phyloP scores from a whole-genome alignment of 257 asterid genomes.

The Fraxinus americana region DNA sequence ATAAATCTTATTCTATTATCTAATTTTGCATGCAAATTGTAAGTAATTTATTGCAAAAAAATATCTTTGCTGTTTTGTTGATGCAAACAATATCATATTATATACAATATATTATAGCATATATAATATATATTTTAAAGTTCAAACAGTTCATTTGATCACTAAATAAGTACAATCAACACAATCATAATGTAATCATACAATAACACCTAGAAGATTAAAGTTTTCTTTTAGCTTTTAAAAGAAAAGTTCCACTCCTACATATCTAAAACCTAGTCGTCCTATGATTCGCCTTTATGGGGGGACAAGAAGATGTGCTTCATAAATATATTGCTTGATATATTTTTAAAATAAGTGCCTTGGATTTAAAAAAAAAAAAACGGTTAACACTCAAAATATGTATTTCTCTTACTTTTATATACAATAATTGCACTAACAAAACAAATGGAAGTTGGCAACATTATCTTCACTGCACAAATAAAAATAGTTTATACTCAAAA shows the following conservation, averaged over 20 bases:
- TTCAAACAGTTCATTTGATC: no score
- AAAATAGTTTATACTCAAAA: no score
- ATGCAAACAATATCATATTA: no score
- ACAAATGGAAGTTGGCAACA: no score
- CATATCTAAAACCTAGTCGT: constrained; percentile 29
- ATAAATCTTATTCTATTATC: no score
- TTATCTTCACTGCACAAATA: no score
- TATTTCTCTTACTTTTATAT: neutral
- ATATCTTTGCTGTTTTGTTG: neutral
- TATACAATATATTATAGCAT: no score
- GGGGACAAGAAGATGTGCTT: constrained; percentile 24
- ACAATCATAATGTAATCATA: constrained; percentile 41
- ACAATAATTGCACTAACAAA: no score
- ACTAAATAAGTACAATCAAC: constrained; percentile 17
- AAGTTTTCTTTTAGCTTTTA: constrained; percentile 33
- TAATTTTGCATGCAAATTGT: neutral
- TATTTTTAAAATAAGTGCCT: neutral
- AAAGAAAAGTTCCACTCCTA: constrained; percentile 40
- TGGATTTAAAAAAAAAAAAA: neutral
- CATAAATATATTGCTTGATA: neutral
- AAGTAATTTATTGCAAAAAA: no score
- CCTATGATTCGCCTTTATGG: constrained; percentile 25
- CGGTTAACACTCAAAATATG: no score
- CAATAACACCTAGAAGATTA: constrained; percentile 29
- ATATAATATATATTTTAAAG: no score